phyloP scores from a whole-genome alignment of 1,284 basidiomycete species.

The Ustilago lituana region DNA sequence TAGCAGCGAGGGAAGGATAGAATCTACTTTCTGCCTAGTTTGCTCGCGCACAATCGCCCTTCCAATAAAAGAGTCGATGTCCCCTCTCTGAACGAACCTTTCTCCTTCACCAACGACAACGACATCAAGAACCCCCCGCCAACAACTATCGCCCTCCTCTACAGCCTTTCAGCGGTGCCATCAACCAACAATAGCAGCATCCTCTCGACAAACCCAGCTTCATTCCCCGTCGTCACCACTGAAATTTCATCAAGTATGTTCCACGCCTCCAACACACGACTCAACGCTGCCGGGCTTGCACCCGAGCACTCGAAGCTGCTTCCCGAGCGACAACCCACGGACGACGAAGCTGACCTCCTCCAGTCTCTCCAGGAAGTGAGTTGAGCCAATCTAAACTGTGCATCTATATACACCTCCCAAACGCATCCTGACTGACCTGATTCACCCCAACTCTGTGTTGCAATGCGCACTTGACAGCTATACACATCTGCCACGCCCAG shows the following conservation, averaged over 20 bases:
- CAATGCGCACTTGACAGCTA: slow-evolving; percentile 37
- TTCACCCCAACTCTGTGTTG: too few relatives aligned
- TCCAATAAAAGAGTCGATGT: slow-evolving; percentile 9
- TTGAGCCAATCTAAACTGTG: background rate
- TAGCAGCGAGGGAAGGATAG: slow-evolving; percentile 18
- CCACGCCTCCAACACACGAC: slow-evolving; percentile 57
- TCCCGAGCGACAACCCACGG: slow-evolving; percentile 54
- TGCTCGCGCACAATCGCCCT: background rate
- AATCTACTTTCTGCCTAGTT: slow-evolving; percentile 41
- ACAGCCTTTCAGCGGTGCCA: too few relatives aligned
- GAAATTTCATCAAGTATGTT: slow-evolving; percentile 45
- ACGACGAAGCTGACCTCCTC: slow-evolving; percentile 57
- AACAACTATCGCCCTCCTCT: too few relatives aligned
- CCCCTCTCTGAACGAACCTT: background rate
- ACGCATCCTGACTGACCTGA: too few relatives aligned
- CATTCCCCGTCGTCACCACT: slow-evolving; percentile 6
- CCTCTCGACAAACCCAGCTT: background rate
- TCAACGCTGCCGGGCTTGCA: slow-evolving; percentile 65
- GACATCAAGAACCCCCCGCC: slow-evolving; percentile 11
- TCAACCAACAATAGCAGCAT: too few relatives aligned
- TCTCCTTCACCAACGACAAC: slow-evolving; percentile 12
- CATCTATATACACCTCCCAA: too few relatives aligned
- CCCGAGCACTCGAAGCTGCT: slow-evolving; percentile 65
- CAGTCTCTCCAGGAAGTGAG: slow-evolving; percentile 51
- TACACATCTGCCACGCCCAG: slow-evolving; percentile 42